Conservation (phyloP, 192 early-diverging fungal species). For the Rhizoclosmatium globosum region DNA sequence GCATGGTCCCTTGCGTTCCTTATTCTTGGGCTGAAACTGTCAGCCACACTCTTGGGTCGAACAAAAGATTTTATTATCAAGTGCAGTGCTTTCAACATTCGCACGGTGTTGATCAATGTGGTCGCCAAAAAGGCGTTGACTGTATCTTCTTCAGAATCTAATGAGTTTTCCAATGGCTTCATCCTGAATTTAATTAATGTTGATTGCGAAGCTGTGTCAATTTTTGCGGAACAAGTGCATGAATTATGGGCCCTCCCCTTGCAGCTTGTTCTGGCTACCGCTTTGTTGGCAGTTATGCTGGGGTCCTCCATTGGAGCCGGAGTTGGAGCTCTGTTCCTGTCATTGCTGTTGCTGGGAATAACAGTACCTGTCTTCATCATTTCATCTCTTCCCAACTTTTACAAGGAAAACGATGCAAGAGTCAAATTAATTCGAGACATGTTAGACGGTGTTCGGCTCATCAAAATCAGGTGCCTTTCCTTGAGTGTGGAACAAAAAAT, state of each 20-base stretch:
- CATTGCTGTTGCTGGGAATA: neutral
- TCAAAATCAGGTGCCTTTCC: slow-evolving; percentile 37
- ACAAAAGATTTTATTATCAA: slow-evolving; percentile 1
- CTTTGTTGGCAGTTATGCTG: slow-evolving; percentile 22
- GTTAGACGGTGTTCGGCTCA: slow-evolving; percentile 35
- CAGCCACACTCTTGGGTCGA: neutral
- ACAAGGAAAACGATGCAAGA: slow-evolving; percentile 31
- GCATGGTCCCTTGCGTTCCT: neutral
- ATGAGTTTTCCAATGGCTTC: slow-evolving; percentile 16
- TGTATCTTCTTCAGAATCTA: neutral
- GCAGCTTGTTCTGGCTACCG: slow-evolving; percentile 20
- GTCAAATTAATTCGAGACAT: slow-evolving; percentile 46
- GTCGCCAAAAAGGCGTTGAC: slow-evolving; percentile 8
- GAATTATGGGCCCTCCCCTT: neutral
- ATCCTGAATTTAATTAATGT: slow-evolving; percentile 40
- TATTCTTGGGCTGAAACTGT: slow-evolving; percentile 7
- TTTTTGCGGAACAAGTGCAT: slow-evolving; percentile 7
- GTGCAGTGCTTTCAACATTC: slow-evolving; percentile 24
- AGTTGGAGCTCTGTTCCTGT: slow-evolving; percentile 10
- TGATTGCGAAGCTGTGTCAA: slow-evolving; percentile 17
- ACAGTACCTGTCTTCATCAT: slow-evolving; percentile 32
- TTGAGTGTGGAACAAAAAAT: slow-evolving; percentile 20
- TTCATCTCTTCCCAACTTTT: slow-evolving; percentile 10
- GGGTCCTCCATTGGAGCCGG: slow-evolving; percentile 32
- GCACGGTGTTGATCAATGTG: slow-evolving; percentile 24